Evolutionary conservation across 192 early-diverging fungal species (phyloP).

Genomic region (Coemansia sp.): DNA sequence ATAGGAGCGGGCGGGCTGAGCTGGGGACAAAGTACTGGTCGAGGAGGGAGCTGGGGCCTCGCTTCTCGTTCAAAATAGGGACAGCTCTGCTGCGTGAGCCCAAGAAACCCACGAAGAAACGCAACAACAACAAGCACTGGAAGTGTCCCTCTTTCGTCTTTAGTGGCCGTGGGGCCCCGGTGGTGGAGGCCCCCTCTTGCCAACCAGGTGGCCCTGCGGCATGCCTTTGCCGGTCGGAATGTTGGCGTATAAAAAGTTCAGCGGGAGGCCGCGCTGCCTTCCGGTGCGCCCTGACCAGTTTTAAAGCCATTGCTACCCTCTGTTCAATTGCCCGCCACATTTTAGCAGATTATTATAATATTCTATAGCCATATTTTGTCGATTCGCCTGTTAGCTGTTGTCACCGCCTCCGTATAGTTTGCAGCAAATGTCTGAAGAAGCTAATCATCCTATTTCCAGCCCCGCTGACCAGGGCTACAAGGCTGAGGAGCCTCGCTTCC

Average conservation of each 20-base stretch:
- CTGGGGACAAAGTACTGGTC: too few relatives aligned
- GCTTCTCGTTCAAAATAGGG: too few relatives aligned
- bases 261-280: too few relatives aligned
- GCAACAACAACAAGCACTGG: too few relatives aligned
- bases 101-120: too few relatives aligned
- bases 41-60: too few relatives aligned
- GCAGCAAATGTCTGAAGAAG: conserved; percentile 37
- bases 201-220: background rate
- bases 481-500: conserved; percentile 33
- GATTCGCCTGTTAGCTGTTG: background rate
- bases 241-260: background rate
- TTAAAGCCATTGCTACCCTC: background rate
- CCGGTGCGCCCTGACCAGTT: too few relatives aligned
- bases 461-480: conserved; percentile 13
- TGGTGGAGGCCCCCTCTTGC: background rate
- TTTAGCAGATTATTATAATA: background rate
- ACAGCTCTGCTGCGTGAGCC: too few relatives aligned
- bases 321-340: background rate
- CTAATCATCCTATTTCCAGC: conserved; percentile 10
- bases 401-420: background rate
- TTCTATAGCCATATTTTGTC: background rate
- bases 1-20: too few relatives aligned
- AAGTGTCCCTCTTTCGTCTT: background rate
- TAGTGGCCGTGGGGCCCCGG: conserved; percentile 1
- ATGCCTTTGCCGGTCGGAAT: background rate